Conservation (phyloP, 495 filamentous ascomycete species). For the Darksidea phi region DNA sequence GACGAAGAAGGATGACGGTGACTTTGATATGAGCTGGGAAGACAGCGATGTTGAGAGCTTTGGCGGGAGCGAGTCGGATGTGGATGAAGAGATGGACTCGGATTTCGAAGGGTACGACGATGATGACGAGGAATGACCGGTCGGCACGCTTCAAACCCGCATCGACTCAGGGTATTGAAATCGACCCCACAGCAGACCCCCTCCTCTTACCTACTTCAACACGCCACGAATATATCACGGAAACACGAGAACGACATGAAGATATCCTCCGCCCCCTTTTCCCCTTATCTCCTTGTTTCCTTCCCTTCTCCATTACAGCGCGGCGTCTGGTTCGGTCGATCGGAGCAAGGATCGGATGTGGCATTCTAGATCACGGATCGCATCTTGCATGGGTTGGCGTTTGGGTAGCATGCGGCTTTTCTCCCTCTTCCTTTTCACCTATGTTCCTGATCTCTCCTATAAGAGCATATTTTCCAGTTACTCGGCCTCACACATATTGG, state of each 20-base stretch:
- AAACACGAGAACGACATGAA: too few relatives aligned
- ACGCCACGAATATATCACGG: too few relatives aligned
- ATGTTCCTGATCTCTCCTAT: not conserved
- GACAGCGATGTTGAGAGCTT: constrained; percentile 37
- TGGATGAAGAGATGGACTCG: constrained; percentile 33
- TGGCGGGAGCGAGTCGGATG: constrained; percentile 62
- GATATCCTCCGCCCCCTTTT: not conserved
- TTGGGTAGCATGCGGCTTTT: not conserved
- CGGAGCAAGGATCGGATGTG: too few relatives aligned
- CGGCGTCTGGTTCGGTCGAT: constrained; percentile 21
- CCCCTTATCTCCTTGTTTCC: not conserved
- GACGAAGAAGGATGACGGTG: constrained; percentile 67
- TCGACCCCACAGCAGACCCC: constrained; percentile 9
- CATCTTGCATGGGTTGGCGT: constrained; percentile 22
- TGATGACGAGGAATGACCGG: constrained; percentile 39
- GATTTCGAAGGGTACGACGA: constrained; percentile 40
- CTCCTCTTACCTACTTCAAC: not conserved
- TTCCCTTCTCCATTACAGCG: constrained; percentile 15
- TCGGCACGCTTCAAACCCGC: too few relatives aligned
- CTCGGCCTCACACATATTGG: too few relatives aligned
- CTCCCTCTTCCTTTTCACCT: not conserved
- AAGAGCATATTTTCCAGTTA: too few relatives aligned
- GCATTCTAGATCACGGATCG: too few relatives aligned
- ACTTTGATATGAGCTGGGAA: constrained; percentile 54
- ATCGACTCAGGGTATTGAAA: too few relatives aligned